Evolutionary conservation across 371 early-diverging fungal species (phyloP), one percentile per base, ranked within the genome.

Genomic region (Rhizomucor pusillus): DNA sequence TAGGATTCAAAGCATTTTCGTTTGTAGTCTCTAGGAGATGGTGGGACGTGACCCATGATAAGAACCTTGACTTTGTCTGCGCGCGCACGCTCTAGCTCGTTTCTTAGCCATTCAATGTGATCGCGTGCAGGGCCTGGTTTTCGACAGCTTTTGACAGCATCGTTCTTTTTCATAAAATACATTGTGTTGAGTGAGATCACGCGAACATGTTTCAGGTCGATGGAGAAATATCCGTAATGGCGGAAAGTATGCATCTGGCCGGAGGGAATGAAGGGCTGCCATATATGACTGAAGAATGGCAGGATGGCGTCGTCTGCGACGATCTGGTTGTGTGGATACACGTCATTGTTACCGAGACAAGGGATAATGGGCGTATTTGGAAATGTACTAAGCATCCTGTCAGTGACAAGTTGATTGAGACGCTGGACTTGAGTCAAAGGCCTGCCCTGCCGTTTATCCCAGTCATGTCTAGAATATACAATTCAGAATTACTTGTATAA

Each of bases 41-140:
- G 93, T 1, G 88, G 81, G 1, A 91, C 86, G 65, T 93, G 93
- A 12, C 91, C 91, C 20, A 87, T 83, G n/a, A 92, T 56, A 50
- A 86, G 80, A 9, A 84, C 80, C 37, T 67, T 71, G 14, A 66
- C 64, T 44, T 57, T 53, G 7, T 73, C 65, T 19, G 48, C 23
- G n/a, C 70, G 60, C 0, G 86, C 85, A 1, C 22, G 56, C 18
- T 57, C 65, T 22, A 93, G 66, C 53, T 85, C 73, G 19, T 69
- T 66, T 24, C 67, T 64, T 20, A 92, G 64, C 93, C 93, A 93
- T 18, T 69, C 71, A 49, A 92, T 66, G 63, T 91, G 88, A 9
- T 66, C 73, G 20, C 71, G 61, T 0, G 91, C 93, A 0, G 90
- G 84, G 33, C 81, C 76, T 9, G 63, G 67, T 3, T 65, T 45